Conservation (phyloP, 257 asterid species). For the Linderniella brevidens region DNA sequence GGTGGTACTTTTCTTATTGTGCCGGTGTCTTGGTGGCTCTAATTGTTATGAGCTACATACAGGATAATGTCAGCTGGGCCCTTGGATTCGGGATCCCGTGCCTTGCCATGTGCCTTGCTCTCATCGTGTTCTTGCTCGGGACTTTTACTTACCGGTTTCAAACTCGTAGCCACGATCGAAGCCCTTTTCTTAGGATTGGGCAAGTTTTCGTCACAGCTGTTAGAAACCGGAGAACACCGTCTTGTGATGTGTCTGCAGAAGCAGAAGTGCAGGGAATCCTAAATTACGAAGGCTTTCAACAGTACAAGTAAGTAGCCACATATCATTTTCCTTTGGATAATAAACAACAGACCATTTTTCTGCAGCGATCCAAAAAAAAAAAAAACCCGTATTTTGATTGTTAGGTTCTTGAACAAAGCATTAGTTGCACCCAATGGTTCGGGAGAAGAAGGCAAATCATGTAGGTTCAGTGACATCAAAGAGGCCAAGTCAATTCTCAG, state of each 20-base stretch:
- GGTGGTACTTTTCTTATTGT: conserved; percentile 48
- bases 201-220: conserved; percentile 30
- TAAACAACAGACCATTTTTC: neutral
- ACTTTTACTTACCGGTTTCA: conserved; percentile 38
- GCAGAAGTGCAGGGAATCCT: conserved; percentile 24
- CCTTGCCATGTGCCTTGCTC: conserved; percentile 36
- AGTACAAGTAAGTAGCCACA: conserved; percentile 25
- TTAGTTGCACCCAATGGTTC: conserved; percentile 19
- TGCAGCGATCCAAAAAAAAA: neutral
- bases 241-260: conserved; percentile 17
- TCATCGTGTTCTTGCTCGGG: conserved; percentile 33
- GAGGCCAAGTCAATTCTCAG: conserved; percentile 20
- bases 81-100: conserved; percentile 74
- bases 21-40: conserved; percentile 25
- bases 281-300: conserved; percentile 25
- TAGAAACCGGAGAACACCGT: conserved; percentile 24
- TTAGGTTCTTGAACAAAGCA: conserved; percentile 42
- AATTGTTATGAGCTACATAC: conserved; percentile 35
- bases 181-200: conserved; percentile 38
- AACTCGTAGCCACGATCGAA: conserved; percentile 16
- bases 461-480: conserved; percentile 16
- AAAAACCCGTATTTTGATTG: neutral
- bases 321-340: neutral
- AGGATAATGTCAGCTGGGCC: conserved; percentile 57
- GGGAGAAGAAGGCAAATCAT: conserved; percentile 13